phyloP scores from a whole-genome alignment of 129 eudicot genomes.

The Solidago caesia region DNA sequence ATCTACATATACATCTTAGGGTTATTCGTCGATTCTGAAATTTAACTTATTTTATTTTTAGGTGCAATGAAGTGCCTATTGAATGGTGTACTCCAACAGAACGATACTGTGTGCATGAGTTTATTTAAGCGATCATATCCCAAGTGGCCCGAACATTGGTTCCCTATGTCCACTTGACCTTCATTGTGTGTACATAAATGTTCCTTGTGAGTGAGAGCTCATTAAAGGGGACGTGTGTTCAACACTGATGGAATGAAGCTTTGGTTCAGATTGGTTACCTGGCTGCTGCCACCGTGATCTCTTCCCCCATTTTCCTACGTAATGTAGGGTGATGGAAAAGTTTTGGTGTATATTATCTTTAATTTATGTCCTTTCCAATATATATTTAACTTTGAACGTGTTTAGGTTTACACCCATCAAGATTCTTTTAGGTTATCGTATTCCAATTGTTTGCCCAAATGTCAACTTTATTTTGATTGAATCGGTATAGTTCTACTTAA shows the following conservation, averaged over 20 bases:
- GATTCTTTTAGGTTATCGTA: not conserved
- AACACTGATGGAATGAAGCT: slow-evolving; percentile 80
- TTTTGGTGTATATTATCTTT: slow-evolving; percentile 35
- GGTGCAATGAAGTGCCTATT: slow-evolving; percentile 97
- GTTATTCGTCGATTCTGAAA: not conserved
- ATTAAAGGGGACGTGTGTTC: slow-evolving; percentile 14
- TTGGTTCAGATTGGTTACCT: slow-evolving; percentile 70
- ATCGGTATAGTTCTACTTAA: no score
- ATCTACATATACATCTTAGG: not conserved
- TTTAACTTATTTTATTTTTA: slow-evolving; percentile 9
- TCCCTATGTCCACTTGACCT: slow-evolving; percentile 52
- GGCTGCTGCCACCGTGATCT: slow-evolving; percentile 31
- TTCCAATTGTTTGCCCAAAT: not conserved
- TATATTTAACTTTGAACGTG: not conserved
- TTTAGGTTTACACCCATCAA: slow-evolving; percentile 1
- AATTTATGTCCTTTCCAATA: not conserved
- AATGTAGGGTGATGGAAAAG: slow-evolving; percentile 13
- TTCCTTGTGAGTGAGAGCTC: slow-evolving; percentile 22
- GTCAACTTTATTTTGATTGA: no score
- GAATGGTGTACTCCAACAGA: slow-evolving; percentile 92
- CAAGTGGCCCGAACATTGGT: slow-evolving; percentile 92
- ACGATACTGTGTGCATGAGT: slow-evolving; percentile 93
- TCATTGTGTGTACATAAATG: slow-evolving; percentile 4
- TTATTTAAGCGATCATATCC: slow-evolving; percentile 89
- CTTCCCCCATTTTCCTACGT: slow-evolving; percentile 23